Percentiles rank a stretch among this genome's conserved stretches.
phyloP scores from a whole-genome alignment of 331 rosid genomes.

The Phaseolus coccineus region DNA sequence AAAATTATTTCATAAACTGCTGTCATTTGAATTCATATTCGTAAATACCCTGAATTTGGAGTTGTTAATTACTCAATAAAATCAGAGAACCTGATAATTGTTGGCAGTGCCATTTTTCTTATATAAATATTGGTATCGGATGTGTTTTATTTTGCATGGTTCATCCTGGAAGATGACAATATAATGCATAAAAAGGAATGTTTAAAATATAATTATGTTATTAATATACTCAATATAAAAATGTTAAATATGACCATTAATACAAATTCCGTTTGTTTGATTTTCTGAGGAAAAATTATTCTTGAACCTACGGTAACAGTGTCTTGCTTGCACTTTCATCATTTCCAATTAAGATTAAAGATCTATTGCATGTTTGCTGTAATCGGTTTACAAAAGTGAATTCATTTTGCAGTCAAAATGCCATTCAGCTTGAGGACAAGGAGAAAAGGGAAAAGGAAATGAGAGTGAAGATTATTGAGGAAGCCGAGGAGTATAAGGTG shows the following conservation, averaged over 20 bases:
- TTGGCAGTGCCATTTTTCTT: neutral
- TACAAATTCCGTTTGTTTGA: conserved; percentile 8
- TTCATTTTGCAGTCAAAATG: conserved; percentile 78
- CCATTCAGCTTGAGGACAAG: conserved; percentile 85
- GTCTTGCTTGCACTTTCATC: conserved; percentile 44
- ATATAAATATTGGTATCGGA: neutral
- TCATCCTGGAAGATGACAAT: neutral
- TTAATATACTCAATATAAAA: neutral
- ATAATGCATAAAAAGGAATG: neutral
- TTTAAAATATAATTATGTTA: neutral
- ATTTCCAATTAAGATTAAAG: conserved; percentile 36
- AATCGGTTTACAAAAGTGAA: conserved; percentile 36
- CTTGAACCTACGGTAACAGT: conserved; percentile 27
- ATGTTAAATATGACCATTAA: conserved; percentile 30
- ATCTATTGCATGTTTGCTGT: conserved; percentile 27
- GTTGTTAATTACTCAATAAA: neutral
- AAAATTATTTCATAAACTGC: neutral
- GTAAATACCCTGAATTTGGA: neutral
- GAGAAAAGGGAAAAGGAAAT: conserved; percentile 91
- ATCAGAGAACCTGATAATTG: neutral
- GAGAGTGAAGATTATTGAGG: conserved; percentile 82
- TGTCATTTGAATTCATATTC: conserved; percentile 5
- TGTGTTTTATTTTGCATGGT: neutral
- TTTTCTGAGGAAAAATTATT: conserved; percentile 24
- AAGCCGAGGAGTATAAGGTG: conserved; percentile 82